These are phyloP conservation scores for Tilletia setariae DNA, from an alignment of 1,284 basidiomycete genomes.

Conservation along the genomic window DNA sequence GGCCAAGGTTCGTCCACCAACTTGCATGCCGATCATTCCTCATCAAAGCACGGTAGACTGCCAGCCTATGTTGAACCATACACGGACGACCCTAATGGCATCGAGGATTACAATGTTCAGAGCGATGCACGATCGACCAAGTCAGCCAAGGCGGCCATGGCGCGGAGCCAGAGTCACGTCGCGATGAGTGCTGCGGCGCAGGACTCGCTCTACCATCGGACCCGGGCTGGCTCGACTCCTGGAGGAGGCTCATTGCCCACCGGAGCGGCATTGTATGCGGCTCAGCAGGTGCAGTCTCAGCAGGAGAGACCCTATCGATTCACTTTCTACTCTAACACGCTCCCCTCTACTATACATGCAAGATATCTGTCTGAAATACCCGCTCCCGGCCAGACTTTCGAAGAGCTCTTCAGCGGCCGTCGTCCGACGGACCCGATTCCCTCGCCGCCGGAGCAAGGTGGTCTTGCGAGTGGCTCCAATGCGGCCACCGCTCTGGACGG, in stretches of 20 bases:
- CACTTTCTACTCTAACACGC: conserved; percentile 94
- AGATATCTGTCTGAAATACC: conserved; percentile 88
- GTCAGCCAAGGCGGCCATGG: conserved; percentile 15
- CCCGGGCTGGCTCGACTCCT: conserved; percentile 3
- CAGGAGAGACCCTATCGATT: conserved; percentile 79
- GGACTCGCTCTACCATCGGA: not conserved
- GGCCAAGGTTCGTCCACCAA: not conserved
- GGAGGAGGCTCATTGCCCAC: conserved; percentile 11
- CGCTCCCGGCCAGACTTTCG: conserved; percentile 86
- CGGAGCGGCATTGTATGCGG: conserved; percentile 11
- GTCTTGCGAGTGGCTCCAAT: not conserved
- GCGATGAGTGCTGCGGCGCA: conserved; percentile 7
- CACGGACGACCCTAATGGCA: conserved; percentile 37
- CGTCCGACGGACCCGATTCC: conserved; percentile 9
- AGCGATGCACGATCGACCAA: conserved; percentile 49
- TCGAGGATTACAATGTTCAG: conserved; percentile 35
- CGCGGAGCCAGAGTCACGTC: conserved; percentile 10
- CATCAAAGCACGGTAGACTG: conserved; percentile 31
- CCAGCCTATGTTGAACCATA: conserved; percentile 1
- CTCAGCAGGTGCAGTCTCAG: conserved; percentile 13
- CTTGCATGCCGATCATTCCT: not conserved
- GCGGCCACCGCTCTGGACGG: not conserved
- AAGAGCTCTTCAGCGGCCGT: conserved; percentile 77
- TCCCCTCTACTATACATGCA: conserved; percentile 91
- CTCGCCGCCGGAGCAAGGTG: not conserved